phyloP scores from a whole-genome alignment of 805 yeast species.

The Brettanomyces anomalus region DNA sequence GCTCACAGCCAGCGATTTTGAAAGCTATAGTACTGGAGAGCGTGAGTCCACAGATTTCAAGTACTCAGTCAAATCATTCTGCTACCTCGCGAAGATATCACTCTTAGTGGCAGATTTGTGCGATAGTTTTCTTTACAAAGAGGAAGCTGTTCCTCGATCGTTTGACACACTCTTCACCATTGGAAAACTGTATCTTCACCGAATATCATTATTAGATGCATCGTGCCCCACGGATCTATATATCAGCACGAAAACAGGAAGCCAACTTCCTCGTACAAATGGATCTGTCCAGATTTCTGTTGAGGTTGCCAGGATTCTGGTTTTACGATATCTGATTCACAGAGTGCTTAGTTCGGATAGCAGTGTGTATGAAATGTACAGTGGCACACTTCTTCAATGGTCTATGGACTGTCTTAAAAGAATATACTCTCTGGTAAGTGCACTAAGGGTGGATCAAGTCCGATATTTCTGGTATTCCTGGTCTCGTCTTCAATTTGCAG shows the following conservation, averaged over 20 bases:
- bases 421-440: not conserved
- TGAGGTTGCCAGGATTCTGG: not conserved
- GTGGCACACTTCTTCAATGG: not conserved
- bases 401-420: slow-evolving; percentile 3
- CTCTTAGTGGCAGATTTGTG: slow-evolving; percentile 1
- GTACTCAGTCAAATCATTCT: slow-evolving; percentile 1
- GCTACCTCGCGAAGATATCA: slow-evolving; percentile 2
- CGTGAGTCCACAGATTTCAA: slow-evolving; percentile 1
- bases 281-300: not conserved
- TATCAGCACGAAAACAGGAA: not conserved
- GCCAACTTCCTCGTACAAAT: slow-evolving; percentile 1
- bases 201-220: not conserved
- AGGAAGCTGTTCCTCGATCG: not conserved
- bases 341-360: not conserved
- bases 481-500: slow-evolving; percentile 5
- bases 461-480: slow-evolving; percentile 6
- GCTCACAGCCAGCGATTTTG: slow-evolving; percentile 1
- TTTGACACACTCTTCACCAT: not conserved
- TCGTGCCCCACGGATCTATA: not conserved
- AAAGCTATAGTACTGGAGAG: slow-evolving; percentile 1
- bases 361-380: not conserved
- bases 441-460: slow-evolving; percentile 1
- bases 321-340: not conserved
- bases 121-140: not conserved
- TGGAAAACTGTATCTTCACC: not conserved